Base-by-base conservation (phyloP, 116 monocot genomes). In the Papilionanthe hybrid region DNA sequence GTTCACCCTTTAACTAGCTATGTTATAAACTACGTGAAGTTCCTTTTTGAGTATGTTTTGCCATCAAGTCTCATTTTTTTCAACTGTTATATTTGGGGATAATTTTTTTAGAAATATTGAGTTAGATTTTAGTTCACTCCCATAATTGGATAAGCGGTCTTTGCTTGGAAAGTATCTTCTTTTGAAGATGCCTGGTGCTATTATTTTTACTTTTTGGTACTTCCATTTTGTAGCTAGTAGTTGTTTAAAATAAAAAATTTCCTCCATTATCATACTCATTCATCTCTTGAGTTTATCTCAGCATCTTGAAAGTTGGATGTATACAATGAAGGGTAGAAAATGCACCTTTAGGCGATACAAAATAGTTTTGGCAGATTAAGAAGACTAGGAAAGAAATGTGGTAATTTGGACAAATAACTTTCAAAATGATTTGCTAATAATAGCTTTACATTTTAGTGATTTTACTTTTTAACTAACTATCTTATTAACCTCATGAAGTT, bases 1-100 rank as follows among this genome's bases (percentile, higher is more conserved):
- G 94, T 97, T 18, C 97, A 94, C 75, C 91, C 94, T 60, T 79
- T 94, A 60, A 94, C 92, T 60, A 94, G 97, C 87, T 94, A 94
- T 82, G 94, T 94, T 8, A 94, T 94, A 78, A 96, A 96, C 75
- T 94, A 94, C 79, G 92, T 92, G 77, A 92, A 92, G 78, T 92
- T 91, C 76, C 81, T 96, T 0, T 96, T 93, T 79, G 93, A 93
- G 96, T 96, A 87, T 87, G 93, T 87, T 41, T 19, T 75, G 55
- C 45, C 50, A 4, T 75, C 75, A 75, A 75, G 10, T 75, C 12
- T 75, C 15, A 23, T 50, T 47, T 49, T 5, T 75, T 43, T 29
- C 9, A 2, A 0, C 4, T 69, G 69, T 29, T 5, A 7, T 37
- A 15, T 32, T 69, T 32, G 37, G 17, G 32, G 15, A 9, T 25